Evolutionary conservation across 2,329 filamentous ascomycete genomes (phyloP), one percentile per base, ranked within the genome.

Genomic region (Fusarium zealandicum): DNA sequence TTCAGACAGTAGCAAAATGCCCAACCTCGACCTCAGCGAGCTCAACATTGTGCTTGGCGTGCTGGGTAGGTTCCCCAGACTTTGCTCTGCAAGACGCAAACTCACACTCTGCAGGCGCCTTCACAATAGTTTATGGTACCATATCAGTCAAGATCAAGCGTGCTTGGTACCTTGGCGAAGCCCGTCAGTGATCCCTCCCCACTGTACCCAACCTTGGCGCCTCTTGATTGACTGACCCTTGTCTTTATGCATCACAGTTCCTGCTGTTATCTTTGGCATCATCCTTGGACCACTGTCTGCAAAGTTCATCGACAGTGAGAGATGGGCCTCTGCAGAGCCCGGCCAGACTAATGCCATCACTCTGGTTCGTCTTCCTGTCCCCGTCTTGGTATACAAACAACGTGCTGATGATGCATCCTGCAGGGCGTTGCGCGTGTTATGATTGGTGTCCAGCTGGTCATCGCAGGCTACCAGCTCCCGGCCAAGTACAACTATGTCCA

Each of bases 361-460:
- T 8, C 70, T 80, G 68, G 71, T 74, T 51, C 10, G 70, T 61
- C 31, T 10, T 28, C 10, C 30, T 13, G 11, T n/a, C 4, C 4
- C 1, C 2, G 17, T n/a, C 28, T 43, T 22, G 10, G 6, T 20
- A 6, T 4, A 1, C 2, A 5, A 1, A 11, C 47, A 6, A n/a
- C n/a, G n/a, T n/a, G 17, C 54, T 60, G 18, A 58, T 11, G 46
- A 39, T 10, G 35, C 37, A 43, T 1, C 14, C 2, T n/a, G 6
- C 10, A 73, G 72, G 80, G 79, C 11, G 63, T 86, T 7, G 78
- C 78, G 56, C 78, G 84, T n/a, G 74, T 87, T 22, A 82, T 87
- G 53, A 86, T 87, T 50, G 82, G 83, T 4, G 76, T 87, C 2
- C 84, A 87, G 60, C 75, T 87, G n/a, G 76, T 86, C 30, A 87